Evolutionary conservation across 2,329 filamentous ascomycete species (phyloP).

Genomic region (Lecanicillium sp.): DNA sequence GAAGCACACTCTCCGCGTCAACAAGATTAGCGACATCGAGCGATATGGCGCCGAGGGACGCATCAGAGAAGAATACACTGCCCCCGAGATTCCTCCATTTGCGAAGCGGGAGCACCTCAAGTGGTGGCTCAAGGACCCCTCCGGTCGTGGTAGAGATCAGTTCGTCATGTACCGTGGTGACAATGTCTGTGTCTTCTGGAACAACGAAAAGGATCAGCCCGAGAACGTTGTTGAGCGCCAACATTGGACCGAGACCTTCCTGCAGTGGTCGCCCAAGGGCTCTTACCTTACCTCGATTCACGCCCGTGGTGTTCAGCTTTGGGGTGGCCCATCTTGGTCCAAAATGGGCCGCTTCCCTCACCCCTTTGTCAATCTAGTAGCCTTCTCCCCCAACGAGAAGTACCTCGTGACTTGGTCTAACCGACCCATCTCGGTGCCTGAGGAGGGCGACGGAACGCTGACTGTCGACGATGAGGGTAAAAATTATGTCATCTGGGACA

Average conservation of each 20-base stretch:
- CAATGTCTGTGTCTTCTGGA: conserved; percentile 93
- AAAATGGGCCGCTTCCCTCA: conserved; percentile 91
- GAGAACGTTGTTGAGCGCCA: conserved; percentile 85
- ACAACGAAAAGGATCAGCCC: conserved; percentile 86
- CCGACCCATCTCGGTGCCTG: conserved; percentile 83
- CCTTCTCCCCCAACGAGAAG: conserved; percentile 88
- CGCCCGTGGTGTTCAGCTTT: conserved; percentile 91
- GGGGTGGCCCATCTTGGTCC: conserved; percentile 85
- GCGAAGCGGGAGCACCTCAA: conserved; percentile 92
- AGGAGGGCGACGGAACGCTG: conserved; percentile 75
- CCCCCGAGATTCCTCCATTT: conserved; percentile 77
- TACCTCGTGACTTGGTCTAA: conserved; percentile 97
- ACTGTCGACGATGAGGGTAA: conserved; percentile 93
- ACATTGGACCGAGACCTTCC: conserved; percentile 97
- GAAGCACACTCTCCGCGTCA: conserved; percentile 89
- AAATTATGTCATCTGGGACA: conserved; percentile 99
- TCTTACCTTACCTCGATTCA: conserved; percentile 94
- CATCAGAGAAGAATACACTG: conserved; percentile 81
- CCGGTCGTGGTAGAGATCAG: conserved; percentile 79
- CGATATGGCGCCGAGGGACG: conserved; percentile 90
- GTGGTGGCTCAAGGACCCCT: conserved; percentile 81
- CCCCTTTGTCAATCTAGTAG: conserved; percentile 89
- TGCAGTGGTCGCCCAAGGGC: conserved; percentile 94
- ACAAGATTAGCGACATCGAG: conserved; percentile 98
- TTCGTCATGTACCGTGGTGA: conserved; percentile 92